A percentile compares a stretch with the other conserved stretches of the same genome.
Evolutionary conservation across 2,329 filamentous ascomycete genomes (phyloP).

Genomic region (Cladosporium cucumerinum): DNA sequence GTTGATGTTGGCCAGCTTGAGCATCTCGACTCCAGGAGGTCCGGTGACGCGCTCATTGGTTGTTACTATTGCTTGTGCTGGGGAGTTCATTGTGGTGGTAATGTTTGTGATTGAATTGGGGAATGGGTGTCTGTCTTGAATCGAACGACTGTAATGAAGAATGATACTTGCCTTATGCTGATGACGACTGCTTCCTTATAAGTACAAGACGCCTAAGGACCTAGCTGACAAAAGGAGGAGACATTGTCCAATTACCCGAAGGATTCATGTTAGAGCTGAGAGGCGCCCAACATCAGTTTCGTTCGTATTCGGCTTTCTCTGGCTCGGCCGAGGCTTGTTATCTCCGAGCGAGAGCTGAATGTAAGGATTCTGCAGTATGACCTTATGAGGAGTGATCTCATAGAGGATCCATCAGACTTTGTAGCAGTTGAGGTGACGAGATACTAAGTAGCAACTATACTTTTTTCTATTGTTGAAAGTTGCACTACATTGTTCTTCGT

Average conservation of each 20-base stretch:
- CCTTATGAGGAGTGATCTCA: too few relatives aligned
- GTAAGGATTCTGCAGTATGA: too few relatives aligned
- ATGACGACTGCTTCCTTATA: neutral
- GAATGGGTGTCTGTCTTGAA: neutral
- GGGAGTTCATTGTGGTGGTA: neutral
- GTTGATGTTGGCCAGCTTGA: slow-evolving; percentile 14
- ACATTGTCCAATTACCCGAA: neutral
- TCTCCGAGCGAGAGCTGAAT: neutral
- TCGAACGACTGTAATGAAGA: neutral
- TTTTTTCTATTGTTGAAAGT: too few relatives aligned
- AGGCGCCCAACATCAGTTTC: neutral
- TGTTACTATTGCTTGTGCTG: slow-evolving; percentile 8
- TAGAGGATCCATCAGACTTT: too few relatives aligned
- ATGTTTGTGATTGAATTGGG: neutral
- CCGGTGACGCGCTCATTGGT: slow-evolving; percentile 21
- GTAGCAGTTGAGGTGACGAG: too few relatives aligned
- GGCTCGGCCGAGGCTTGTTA: neutral
- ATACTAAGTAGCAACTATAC: too few relatives aligned
- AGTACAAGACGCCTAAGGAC: too few relatives aligned
- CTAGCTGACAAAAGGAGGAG: neutral
- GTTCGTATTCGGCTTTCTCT: neutral
- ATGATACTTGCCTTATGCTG: neutral
- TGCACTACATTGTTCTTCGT: too few relatives aligned
- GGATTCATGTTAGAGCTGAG: neutral
- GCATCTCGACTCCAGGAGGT: slow-evolving; percentile 16